These are phyloP conservation scores for Alternaria sp. DNA, from an alignment of 2,329 filamentous ascomycete species.

Conservation along the genomic window DNA sequence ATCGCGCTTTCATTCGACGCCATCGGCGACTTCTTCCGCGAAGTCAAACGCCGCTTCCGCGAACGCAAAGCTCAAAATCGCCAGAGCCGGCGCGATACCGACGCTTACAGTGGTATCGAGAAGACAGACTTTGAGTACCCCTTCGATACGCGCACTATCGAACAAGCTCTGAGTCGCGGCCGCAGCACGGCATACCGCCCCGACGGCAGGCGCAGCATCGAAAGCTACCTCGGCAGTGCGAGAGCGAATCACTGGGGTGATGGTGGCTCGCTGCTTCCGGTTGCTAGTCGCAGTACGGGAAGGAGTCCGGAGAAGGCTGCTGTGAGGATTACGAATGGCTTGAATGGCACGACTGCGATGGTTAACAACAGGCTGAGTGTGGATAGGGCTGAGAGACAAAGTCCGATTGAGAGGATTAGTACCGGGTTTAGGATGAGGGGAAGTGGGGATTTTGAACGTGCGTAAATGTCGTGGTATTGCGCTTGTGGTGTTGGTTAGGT, in stretches of 20 bases:
- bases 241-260: slow-evolving; percentile 13
- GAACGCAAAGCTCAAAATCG: slow-evolving; percentile 3
- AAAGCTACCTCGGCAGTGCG: slow-evolving; percentile 35
- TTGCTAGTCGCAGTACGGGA: slow-evolving; percentile 43
- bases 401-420: slow-evolving; percentile 35
- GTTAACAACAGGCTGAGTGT: slow-evolving; percentile 29
- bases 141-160: slow-evolving; percentile 33
- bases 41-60: slow-evolving; percentile 26
- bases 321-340: slow-evolving; percentile 10
- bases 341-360: slow-evolving; percentile 15
- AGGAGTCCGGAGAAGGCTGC: slow-evolving; percentile 21
- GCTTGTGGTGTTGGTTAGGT: background rate
- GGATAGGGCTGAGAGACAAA: slow-evolving; percentile 25
- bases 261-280: slow-evolving; percentile 28
- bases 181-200: slow-evolving; percentile 30
- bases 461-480: background rate
- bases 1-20: slow-evolving; percentile 56
- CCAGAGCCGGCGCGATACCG: background rate
- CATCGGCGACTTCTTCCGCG: slow-evolving; percentile 42
- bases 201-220: slow-evolving; percentile 32
- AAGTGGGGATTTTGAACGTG: slow-evolving; percentile 38
- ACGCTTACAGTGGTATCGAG: slow-evolving; percentile 4
- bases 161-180: slow-evolving; percentile 36
- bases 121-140: slow-evolving; percentile 25
- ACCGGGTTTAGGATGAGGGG: slow-evolving; percentile 44